Percentiles rank a stretch among this genome's conserved stretches.
phyloP scores from a whole-genome alignment of 768 basidiomycete species.

The Arthromyces matolae region DNA sequence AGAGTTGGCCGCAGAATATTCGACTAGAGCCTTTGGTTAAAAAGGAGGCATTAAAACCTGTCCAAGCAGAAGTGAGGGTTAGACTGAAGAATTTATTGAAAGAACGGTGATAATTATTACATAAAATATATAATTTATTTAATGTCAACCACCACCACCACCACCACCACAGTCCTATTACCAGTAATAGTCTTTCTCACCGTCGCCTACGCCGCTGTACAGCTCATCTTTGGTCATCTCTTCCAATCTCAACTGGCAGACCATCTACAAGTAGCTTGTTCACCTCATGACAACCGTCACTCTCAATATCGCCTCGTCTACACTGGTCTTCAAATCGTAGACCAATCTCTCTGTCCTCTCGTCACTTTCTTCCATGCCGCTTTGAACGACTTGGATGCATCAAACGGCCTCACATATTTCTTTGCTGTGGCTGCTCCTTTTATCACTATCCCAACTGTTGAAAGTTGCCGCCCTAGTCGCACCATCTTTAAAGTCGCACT shows the following conservation, averaged over 20 bases:
- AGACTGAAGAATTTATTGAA: slow-evolving; percentile 39
- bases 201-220: slow-evolving; percentile 31
- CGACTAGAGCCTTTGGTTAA: slow-evolving; percentile 42
- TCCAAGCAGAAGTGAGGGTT: slow-evolving; percentile 34
- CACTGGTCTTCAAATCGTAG: slow-evolving; percentile 33
- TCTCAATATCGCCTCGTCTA: slow-evolving; percentile 37
- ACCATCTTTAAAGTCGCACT: slow-evolving; percentile 34
- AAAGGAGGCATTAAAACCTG: slow-evolving; percentile 35
- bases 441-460: slow-evolving; percentile 40
- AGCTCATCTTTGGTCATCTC: slow-evolving; percentile 33
- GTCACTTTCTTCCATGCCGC: slow-evolving; percentile 46
- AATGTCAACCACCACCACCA: slow-evolving; percentile 8
- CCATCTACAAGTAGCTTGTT: slow-evolving; percentile 34
- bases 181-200: slow-evolving; percentile 37
- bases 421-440: slow-evolving; percentile 31
- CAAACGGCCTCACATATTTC: slow-evolving; percentile 35
- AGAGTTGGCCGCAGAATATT: slow-evolving; percentile 42
- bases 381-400: slow-evolving; percentile 27
- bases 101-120: slow-evolving; percentile 30
- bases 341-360: slow-evolving; percentile 39
- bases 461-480: slow-evolving; percentile 38
- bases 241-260: slow-evolving; percentile 24
- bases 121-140: no score
- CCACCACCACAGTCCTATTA: slow-evolving; percentile 18
- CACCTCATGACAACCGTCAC: slow-evolving; percentile 11